A percentile compares a stretch with the other conserved stretches of the same genome.
Conservation (phyloP, 208 protist genomes). For the Herpetomonas tarakana region DNA sequence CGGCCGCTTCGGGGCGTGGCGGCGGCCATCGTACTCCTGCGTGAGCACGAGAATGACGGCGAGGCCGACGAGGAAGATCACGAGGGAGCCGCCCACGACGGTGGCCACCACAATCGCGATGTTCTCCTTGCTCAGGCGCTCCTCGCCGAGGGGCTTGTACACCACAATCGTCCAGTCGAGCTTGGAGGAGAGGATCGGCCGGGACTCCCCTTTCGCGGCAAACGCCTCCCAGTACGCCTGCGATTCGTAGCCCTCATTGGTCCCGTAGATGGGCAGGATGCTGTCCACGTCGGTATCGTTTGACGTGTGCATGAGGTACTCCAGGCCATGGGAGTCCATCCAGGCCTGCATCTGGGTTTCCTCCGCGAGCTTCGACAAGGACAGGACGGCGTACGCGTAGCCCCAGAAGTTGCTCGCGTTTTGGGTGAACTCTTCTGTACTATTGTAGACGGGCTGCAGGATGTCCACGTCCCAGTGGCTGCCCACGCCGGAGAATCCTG, state of each 20-base stretch:
- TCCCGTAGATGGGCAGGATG: neutral
- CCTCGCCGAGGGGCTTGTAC: neutral
- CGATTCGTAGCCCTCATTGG: neutral
- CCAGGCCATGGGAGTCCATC: conserved; percentile 14
- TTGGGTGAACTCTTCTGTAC: neutral
- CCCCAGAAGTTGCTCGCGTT: conserved; percentile 47
- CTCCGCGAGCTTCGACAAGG: conserved; percentile 23
- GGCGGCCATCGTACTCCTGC: conserved; percentile 27
- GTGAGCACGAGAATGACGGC: conserved; percentile 16
- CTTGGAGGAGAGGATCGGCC: conserved; percentile 2
- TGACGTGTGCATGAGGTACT: conserved; percentile 29
- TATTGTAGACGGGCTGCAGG: conserved; percentile 31
- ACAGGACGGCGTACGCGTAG: conserved; percentile 23
- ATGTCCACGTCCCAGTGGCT: conserved; percentile 30
- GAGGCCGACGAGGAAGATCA: conserved; percentile 15
- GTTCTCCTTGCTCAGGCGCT: conserved; percentile 1
- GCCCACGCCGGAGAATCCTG: conserved; percentile 15
- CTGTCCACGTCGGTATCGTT: neutral
- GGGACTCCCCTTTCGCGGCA: conserved; percentile 14
- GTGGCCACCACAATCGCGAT: conserved; percentile 11
- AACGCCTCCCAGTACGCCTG: conserved; percentile 4
- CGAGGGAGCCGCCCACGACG: conserved; percentile 7
- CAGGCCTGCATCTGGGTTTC: conserved; percentile 5
- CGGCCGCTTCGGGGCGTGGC: conserved; percentile 43
- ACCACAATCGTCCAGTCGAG: conserved; percentile 9